phyloP scores from a whole-genome alignment of 2,329 filamentous ascomycete species.

The Aspergillus ruber region DNA sequence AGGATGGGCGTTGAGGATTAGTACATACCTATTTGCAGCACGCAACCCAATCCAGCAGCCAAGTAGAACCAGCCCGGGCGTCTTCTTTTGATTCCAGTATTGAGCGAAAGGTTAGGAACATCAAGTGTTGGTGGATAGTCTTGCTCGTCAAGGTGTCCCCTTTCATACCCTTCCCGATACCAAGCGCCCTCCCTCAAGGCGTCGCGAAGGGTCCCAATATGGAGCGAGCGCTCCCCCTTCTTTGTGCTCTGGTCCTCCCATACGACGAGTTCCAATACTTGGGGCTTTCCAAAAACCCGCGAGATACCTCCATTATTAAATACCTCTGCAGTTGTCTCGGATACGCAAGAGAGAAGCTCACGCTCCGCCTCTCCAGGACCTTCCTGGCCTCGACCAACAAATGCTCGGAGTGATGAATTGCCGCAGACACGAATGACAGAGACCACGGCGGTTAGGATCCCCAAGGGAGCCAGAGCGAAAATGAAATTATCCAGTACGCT shows the following conservation, averaged over 20 bases:
- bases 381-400: slow-evolving; percentile 43
- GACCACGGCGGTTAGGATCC: slow-evolving; percentile 41
- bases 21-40: slow-evolving; percentile 23
- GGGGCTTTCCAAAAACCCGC: slow-evolving; percentile 28
- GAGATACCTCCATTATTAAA: slow-evolving; percentile 39
- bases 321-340: slow-evolving; percentile 40
- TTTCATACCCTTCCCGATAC: slow-evolving; percentile 4
- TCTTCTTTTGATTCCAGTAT: slow-evolving; percentile 27
- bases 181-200: slow-evolving; percentile 19
- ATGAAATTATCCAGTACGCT: slow-evolving; percentile 40
- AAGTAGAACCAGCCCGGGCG: slow-evolving; percentile 23
- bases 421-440: slow-evolving; percentile 43
- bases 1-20: background rate
- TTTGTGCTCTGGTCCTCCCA: slow-evolving; percentile 39
- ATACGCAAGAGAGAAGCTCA: slow-evolving; percentile 44
- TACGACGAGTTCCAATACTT: slow-evolving; percentile 31
- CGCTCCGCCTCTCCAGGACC: slow-evolving; percentile 35
- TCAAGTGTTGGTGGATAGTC: slow-evolving; percentile 19
- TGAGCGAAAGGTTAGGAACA: slow-evolving; percentile 31
- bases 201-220: slow-evolving; percentile 22
- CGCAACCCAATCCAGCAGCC: slow-evolving; percentile 19
- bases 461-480: slow-evolving; percentile 43
- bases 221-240: slow-evolving; percentile 12
- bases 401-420: slow-evolving; percentile 36
- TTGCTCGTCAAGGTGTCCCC: slow-evolving; percentile 3